A percentile compares a stretch with the other conserved stretches of the same genome.
Evolutionary conservation across 768 basidiomycete genomes (phyloP).

Genomic region (Gautieria morchelliformis): DNA sequence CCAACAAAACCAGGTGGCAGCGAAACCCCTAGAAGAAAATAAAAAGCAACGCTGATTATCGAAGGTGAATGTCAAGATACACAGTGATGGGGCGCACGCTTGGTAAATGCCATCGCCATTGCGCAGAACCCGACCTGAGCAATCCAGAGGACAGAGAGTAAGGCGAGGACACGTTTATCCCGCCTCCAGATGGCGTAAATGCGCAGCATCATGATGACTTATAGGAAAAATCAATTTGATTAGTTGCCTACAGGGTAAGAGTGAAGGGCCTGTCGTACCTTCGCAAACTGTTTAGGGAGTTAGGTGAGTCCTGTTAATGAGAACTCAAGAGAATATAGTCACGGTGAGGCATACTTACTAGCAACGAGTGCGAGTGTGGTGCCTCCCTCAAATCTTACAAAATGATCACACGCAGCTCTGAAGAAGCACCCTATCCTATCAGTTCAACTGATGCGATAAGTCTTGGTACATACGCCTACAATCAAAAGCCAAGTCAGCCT

Average conservation of each 20-base stretch:
- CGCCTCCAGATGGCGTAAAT: constrained; percentile 2
- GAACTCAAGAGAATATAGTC: background rate
- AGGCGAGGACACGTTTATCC: background rate
- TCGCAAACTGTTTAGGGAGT: too few relatives aligned
- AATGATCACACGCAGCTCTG: constrained; percentile 2
- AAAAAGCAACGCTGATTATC: too few relatives aligned
- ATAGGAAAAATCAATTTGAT: too few relatives aligned
- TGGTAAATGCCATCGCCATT: background rate
- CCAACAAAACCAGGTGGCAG: background rate
- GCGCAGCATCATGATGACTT: constrained; percentile 7
- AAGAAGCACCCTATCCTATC: background rate
- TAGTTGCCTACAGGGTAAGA: too few relatives aligned
- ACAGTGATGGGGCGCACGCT: background rate
- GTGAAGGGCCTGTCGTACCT: too few relatives aligned
- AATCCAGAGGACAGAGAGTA: background rate
- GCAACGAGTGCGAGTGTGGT: constrained; percentile 1
- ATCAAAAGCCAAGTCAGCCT: too few relatives aligned
- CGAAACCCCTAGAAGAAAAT: background rate
- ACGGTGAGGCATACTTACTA: constrained; percentile 1
- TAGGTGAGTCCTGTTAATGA: too few relatives aligned
- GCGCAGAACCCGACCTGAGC: constrained; percentile 4
- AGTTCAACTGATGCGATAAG: background rate
- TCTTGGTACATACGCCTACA: too few relatives aligned
- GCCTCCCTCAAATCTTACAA: constrained; percentile 5
- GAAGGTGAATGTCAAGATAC: too few relatives aligned